Conservation (phyloP, 225 moss, liverwort and hornwort genomes). For the Pseudoscleropodium purum region DNA sequence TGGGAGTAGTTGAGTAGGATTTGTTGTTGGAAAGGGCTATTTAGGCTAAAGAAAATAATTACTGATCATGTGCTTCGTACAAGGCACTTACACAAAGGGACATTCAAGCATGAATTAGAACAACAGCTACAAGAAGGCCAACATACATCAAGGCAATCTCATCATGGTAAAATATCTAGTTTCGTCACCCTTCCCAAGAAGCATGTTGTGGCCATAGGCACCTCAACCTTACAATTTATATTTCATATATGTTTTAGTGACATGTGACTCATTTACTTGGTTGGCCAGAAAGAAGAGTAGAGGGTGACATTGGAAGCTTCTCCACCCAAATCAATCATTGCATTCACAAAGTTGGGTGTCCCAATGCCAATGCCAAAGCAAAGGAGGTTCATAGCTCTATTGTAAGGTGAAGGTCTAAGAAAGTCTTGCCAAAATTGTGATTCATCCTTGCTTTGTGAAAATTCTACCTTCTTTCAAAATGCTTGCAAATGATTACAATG, state of each 20-base stretch:
- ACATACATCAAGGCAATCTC: background rate
- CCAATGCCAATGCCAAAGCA: background rate
- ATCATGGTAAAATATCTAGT: background rate
- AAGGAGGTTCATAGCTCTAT: background rate
- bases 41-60: background rate
- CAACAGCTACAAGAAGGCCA: rapidly evolving
- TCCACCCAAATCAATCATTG: background rate
- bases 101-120: background rate
- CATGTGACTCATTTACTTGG: background rate
- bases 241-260: rapidly evolving
- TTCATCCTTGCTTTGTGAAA: background rate
- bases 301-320: background rate
- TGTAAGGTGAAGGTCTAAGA: rapidly evolving
- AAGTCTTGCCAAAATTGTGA: background rate
- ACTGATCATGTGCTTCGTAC: rapidly evolving
- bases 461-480: background rate
- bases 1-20: rapidly evolving
- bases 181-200: rapidly evolving
- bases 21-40: background rate
- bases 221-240: rapidly evolving
- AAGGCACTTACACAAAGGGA: rapidly evolving
- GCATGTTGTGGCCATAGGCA: rapidly evolving
- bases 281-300: background rate
- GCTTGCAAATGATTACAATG: background rate
- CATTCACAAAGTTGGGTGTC: rapidly evolving